phyloP scores from a whole-genome alignment of 2,329 filamentous ascomycete genomes.

The Raffaelea albimanens region DNA sequence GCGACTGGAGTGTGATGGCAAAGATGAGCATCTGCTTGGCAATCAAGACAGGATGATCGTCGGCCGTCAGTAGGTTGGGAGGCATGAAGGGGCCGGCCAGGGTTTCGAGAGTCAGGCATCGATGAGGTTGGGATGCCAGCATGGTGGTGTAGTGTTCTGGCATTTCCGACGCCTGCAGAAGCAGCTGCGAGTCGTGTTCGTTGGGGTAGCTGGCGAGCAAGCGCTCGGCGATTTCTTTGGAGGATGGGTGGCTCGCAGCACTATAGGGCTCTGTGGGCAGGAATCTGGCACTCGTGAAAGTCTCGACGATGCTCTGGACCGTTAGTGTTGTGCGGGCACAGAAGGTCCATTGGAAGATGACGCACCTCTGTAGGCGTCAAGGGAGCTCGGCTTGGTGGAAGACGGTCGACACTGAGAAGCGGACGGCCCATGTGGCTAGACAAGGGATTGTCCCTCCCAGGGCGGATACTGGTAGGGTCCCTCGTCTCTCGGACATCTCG shows the following conservation, averaged over 20 bases:
- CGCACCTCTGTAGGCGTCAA: too few relatives aligned
- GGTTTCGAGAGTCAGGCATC: background rate
- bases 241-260: background rate
- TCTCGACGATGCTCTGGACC: too few relatives aligned
- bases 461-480: too few relatives aligned
- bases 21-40: background rate
- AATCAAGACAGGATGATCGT: constrained; percentile 1
- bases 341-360: too few relatives aligned
- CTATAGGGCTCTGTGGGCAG: background rate
- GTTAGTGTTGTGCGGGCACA: too few relatives aligned
- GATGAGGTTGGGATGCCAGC: background rate
- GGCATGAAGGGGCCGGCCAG: background rate
- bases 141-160: background rate
- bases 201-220: background rate
- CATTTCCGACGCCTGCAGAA: background rate
- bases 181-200: constrained; percentile 9
- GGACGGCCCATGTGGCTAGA: too few relatives aligned
- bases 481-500: too few relatives aligned
- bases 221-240: background rate
- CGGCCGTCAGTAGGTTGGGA: background rate
- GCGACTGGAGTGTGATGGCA: constrained; percentile 3
- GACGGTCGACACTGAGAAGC: too few relatives aligned
- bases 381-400: too few relatives aligned
- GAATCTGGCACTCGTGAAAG: background rate
- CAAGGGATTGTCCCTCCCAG: too few relatives aligned